Evolutionary conservation across 129 eudicot genomes (phyloP).

Genomic region (Helianthus annuus): HanXRQr2.0-SUNRISE NC_035436.2:71538931-71539430

Average conservation of each 20-base stretch:
- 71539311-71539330: slow-evolving; percentile 65
- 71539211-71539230: neutral
- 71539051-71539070: slow-evolving; percentile 33
- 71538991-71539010: no score
- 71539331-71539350: slow-evolving; percentile 70
- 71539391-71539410: slow-evolving; percentile 76
- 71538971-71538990: no score
- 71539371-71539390: slow-evolving; percentile 54
- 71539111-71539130: slow-evolving; percentile 26
- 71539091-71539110: slow-evolving; percentile 1
- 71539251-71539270: slow-evolving; percentile 36
- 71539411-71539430: slow-evolving; percentile 62
- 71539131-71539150: slow-evolving; percentile 30
- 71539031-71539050: slow-evolving; percentile 24
- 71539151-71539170: slow-evolving; percentile 20
- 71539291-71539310: slow-evolving; percentile 69
- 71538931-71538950: no score
- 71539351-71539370: slow-evolving; percentile 57
- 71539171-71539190: slow-evolving; percentile 9
- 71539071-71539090: slow-evolving; percentile 29
- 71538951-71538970: no score
- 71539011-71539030: slow-evolving; percentile 19
- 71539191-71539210: neutral
- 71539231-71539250: neutral
- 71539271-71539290: slow-evolving; percentile 72